Conservation (phyloP, 495 filamentous ascomycete genomes). For the Podospora anserina region DNA sequence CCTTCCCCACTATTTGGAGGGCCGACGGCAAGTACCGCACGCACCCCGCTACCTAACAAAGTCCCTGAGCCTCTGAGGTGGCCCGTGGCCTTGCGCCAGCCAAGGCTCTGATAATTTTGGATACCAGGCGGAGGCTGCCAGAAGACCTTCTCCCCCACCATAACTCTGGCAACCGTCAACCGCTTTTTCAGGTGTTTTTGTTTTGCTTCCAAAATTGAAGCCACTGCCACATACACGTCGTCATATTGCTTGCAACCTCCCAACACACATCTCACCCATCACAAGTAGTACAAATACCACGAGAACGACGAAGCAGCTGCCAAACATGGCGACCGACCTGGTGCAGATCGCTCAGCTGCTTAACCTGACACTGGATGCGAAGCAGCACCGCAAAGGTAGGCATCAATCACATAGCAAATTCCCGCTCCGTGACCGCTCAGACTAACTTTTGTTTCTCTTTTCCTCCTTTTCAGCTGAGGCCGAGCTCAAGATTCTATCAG, state of each 20-base stretch:
- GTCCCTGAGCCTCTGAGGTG: constrained; percentile 12
- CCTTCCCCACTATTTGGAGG: not conserved
- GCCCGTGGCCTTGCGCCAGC: not conserved
- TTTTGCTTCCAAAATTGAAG: constrained; percentile 11
- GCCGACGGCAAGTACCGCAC: not conserved
- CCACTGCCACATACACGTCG: not conserved
- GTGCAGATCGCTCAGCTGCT: constrained; percentile 73
- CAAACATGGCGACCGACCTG: constrained; percentile 72
- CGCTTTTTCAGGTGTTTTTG: constrained; percentile 25
- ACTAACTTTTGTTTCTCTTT: constrained; percentile 18
- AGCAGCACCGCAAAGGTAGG: constrained; percentile 81
- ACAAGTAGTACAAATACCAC: not conserved
- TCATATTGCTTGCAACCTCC: not conserved
- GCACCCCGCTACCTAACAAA: constrained; percentile 3
- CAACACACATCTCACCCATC: not conserved
- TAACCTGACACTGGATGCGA: constrained; percentile 79
- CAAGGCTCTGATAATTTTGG: not conserved
- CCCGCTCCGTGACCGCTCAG: not conserved
- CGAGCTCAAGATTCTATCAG: constrained; percentile 69
- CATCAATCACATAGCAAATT: too few species aligned
- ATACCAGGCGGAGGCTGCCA: constrained; percentile 9
- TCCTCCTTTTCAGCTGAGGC: constrained; percentile 64
- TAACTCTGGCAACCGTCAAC: constrained; percentile 21
- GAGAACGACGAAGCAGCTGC: constrained; percentile 1
- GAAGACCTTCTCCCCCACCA: constrained; percentile 18